Conservation (phyloP, 179 eudicot genomes). For the Beta corolliflora region DNA sequence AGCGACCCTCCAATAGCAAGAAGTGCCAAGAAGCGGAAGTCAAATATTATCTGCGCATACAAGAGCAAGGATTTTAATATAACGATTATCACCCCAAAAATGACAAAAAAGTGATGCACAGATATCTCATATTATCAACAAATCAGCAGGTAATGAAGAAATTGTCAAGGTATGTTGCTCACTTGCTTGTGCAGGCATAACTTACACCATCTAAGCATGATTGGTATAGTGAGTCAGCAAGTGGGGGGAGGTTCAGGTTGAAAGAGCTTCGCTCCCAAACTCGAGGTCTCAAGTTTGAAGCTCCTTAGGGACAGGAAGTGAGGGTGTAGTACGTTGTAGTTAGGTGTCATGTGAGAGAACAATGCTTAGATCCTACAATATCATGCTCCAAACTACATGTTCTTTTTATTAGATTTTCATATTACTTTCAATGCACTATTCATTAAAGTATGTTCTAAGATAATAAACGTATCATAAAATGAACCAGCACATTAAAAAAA, state of each 20-base stretch:
- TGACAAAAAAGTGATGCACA: background rate
- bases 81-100: background rate
- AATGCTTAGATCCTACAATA: too few species aligned
- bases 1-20: conserved; percentile 88
- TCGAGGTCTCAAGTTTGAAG: background rate
- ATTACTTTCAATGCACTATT: too few species aligned
- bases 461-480: too few species aligned
- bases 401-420: too few species aligned
- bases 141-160: background rate
- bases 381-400: too few species aligned
- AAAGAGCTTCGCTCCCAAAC: background rate
- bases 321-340: background rate
- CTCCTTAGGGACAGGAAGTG: background rate
- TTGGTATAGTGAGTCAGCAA: background rate
- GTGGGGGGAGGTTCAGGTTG: background rate
- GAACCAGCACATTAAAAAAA: too few species aligned
- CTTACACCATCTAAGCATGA: background rate
- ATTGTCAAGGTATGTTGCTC: background rate
- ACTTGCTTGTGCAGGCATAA: background rate
- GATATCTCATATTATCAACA: background rate
- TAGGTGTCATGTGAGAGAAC: background rate
- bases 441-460: too few species aligned
- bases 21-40: conserved; percentile 93
- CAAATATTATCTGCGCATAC: conserved; percentile 66
- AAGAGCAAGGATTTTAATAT: background rate